phyloP scores from a whole-genome alignment of 2,329 filamentous ascomycete species.

The Scedosporium minutisporum region DNA sequence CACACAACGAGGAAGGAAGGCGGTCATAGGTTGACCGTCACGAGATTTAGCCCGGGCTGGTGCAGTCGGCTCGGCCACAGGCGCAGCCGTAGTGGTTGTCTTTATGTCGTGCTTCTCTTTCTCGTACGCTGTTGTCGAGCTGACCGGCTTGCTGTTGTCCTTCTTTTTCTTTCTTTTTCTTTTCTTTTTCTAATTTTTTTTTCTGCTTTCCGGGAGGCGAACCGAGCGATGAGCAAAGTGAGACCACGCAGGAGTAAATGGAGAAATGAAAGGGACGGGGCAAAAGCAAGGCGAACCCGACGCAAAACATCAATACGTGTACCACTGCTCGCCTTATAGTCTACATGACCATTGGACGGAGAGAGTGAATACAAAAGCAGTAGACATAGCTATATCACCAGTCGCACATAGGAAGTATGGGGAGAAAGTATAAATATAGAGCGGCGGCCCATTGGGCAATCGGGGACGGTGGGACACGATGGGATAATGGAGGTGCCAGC shows the following conservation, averaged over 20 bases:
- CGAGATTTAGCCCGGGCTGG: neutral
- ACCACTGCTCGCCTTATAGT: neutral
- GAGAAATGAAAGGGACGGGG: neutral
- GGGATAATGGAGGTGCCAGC: neutral
- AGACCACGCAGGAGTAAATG: neutral
- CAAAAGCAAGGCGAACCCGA: neutral
- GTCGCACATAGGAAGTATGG: neutral
- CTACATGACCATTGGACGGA: neutral
- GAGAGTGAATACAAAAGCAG: neutral
- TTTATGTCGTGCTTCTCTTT: neutral
- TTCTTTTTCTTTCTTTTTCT: neutral
- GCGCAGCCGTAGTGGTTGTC: neutral
- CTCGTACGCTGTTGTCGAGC: neutral
- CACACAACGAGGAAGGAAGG: neutral
- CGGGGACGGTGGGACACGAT: neutral
- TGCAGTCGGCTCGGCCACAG: neutral
- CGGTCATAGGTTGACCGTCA: neutral
- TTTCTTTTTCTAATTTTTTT: conserved; percentile 2
- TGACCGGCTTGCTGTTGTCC: neutral
- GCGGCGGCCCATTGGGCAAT: neutral
- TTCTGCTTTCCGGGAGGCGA: neutral
- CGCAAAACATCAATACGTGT: neutral
- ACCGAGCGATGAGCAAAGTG: neutral
- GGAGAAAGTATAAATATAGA: neutral
- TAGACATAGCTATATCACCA: neutral